Evolutionary conservation across 345 rosid species (phyloP).

Genomic region (Populus tremula): DNA sequence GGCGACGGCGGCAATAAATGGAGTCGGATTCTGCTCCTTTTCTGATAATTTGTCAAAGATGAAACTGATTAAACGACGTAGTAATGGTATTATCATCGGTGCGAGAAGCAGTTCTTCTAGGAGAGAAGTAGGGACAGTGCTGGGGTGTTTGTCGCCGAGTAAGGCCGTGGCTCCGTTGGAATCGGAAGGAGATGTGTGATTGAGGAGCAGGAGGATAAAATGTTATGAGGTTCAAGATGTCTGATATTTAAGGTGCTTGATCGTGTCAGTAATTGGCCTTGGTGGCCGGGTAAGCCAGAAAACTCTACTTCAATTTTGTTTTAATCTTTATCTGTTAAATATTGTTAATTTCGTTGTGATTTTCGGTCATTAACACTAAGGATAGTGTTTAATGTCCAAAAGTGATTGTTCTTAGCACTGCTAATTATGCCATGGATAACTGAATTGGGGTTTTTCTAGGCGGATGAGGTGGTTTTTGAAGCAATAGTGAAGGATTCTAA

Average conservation of each 20-base stretch:
- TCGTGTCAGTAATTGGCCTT: conserved; percentile 74
- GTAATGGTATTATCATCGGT: conserved; percentile 16
- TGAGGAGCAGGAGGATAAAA: conserved; percentile 31
- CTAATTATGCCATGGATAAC: not conserved
- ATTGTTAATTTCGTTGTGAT: no score
- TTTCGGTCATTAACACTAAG: not conserved
- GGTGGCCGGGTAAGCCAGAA: conserved; percentile 66
- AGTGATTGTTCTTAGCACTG: not conserved
- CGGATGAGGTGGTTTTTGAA: conserved; percentile 83
- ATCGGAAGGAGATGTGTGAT: conserved; percentile 31
- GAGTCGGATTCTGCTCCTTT: conserved; percentile 31
- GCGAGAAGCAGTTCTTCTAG: conserved; percentile 4
- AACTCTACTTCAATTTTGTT: not conserved
- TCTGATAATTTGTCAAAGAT: conserved; percentile 32
- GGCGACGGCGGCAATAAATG: conserved; percentile 22
- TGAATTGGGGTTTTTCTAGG: conserved; percentile 37
- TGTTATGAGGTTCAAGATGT: conserved; percentile 71
- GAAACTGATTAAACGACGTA: conserved; percentile 24
- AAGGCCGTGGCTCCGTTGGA: conserved; percentile 38
- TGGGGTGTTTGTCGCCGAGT: conserved; percentile 42
- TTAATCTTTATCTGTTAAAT: not conserved
- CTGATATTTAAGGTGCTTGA: conserved; percentile 71
- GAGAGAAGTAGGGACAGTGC: conserved; percentile 21
- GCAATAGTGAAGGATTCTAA: conserved; percentile 63
- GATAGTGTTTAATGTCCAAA: no score